Evolutionary conservation across 768 basidiomycete species (phyloP), one percentile per base, ranked within the genome.

Genomic region (Lenzites betulinus): DNA sequence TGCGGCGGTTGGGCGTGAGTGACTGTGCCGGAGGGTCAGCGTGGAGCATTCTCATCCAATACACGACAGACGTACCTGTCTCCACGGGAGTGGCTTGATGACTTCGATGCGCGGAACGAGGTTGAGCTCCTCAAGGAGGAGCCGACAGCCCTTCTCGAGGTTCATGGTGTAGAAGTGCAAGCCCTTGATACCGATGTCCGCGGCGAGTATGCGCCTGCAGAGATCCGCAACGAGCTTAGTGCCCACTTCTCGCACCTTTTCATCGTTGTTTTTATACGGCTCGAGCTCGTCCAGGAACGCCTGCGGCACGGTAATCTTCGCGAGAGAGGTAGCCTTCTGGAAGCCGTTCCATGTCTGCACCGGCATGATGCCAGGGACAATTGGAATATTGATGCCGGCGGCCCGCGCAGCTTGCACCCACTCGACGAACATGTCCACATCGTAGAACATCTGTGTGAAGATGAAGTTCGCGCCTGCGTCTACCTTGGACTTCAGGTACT

Each of bases 391-490:
- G 71, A 95, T 94, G 7, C 93, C 94, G 0, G 89, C 92, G 12
- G 80, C 90, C 59, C 94, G 85, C 33, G 93, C 85, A 44, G 84
- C 78, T 62, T 85, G 86, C 41, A 92, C 95, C 97, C 97, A 99
- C 51, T 81, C 79, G 69, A 97, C 86, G 77, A 99, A 98, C 67
- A 98, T 71, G 35, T 92, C 83, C 49, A 89, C 87, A 67, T 97
- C 95, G 76, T 95, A 97, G 78, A 98, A 98, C 93, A 98, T 94
- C 74, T 98, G 95, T 0, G 95, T 97, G 79, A 98, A 97, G 75
- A 98, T 97, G 77, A 96, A 92, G 71, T 86, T 82, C 62, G 88
- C 91, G 39, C 95, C 95, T 11, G 87, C 90, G 64, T 96, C 94
- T 59, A 95, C 77, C 75, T 98, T 98, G 64, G 91, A 87, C 76